Evolutionary conservation across 108 stramenopile genomes (phyloP).

Genomic region (Skeletonema grethae): DNA sequence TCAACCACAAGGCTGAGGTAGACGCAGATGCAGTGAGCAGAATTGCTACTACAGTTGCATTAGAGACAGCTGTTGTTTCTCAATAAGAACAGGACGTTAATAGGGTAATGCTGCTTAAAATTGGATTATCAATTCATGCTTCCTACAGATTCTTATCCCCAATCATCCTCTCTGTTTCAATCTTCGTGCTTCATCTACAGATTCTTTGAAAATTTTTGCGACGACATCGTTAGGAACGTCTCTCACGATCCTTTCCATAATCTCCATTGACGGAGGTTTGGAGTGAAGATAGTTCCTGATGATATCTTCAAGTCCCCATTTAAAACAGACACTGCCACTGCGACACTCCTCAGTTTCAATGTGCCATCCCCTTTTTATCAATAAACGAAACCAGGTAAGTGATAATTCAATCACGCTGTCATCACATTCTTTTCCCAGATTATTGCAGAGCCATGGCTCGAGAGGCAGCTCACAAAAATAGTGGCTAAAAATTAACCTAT

Average conservation of each 20-base stretch:
- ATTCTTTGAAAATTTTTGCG: background rate
- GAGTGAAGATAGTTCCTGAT: background rate
- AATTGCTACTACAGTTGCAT: slow-evolving; percentile 26
- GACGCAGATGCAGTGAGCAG: slow-evolving; percentile 19
- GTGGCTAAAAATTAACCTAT: background rate
- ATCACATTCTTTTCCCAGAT: background rate
- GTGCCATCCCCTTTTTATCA: background rate
- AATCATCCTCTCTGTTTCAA: no score
- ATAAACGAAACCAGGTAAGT: background rate
- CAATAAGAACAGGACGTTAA: background rate
- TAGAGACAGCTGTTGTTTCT: background rate
- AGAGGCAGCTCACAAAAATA: background rate
- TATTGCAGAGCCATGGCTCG: background rate
- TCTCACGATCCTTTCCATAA: background rate
- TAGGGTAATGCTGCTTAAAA: no score
- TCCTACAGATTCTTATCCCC: no score
- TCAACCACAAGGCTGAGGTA: slow-evolving; percentile 44
- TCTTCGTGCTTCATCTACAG: no score
- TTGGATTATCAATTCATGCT: no score
- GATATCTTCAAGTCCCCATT: background rate
- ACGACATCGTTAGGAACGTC: background rate
- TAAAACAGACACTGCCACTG: no score
- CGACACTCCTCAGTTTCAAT: no score
- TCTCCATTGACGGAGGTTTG: background rate
- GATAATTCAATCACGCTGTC: background rate